Percentiles rank a stretch among this genome's conserved stretches.
Evolutionary conservation across 2,329 filamentous ascomycete species (phyloP).

Genomic region (Akanthomyces uredinophilus): DNA sequence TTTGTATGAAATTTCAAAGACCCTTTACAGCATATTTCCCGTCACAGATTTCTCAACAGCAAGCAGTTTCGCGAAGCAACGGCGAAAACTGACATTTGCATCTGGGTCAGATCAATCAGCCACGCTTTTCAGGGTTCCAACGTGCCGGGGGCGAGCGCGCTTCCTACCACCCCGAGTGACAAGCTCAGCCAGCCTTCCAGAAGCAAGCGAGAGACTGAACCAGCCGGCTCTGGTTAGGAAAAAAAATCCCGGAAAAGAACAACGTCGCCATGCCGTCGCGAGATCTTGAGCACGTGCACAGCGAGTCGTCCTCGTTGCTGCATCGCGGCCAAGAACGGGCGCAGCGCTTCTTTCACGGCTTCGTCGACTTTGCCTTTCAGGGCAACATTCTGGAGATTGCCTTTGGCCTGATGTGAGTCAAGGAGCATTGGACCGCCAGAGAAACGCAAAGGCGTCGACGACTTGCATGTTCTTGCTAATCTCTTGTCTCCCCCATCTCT

Average conservation of each 20-base stretch:
- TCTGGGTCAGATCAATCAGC: not conserved
- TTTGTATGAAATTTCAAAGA: not conserved
- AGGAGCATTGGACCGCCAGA: no score
- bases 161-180: not conserved
- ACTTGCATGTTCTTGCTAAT: not conserved
- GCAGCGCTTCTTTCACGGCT: conserved; percentile 54
- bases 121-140: not conserved
- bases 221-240: not conserved
- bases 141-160: not conserved
- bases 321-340: conserved; percentile 43
- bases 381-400: conserved; percentile 74
- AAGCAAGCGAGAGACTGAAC: not conserved
- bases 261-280: conserved; percentile 28
- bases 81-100: not conserved
- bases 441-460: not conserved
- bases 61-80: not conserved
- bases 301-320: conserved; percentile 37
- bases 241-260: not conserved
- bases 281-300: conserved; percentile 29
- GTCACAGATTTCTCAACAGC: not conserved
- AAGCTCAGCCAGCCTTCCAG: no score
- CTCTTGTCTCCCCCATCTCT: not conserved
- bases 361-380: conserved; percentile 67
- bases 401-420: conserved; percentile 63
- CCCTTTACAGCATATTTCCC: no score